Base-by-base conservation (phyloP, 129 eudicot genomes). In the Kitagawia praeruptora region DNA sequence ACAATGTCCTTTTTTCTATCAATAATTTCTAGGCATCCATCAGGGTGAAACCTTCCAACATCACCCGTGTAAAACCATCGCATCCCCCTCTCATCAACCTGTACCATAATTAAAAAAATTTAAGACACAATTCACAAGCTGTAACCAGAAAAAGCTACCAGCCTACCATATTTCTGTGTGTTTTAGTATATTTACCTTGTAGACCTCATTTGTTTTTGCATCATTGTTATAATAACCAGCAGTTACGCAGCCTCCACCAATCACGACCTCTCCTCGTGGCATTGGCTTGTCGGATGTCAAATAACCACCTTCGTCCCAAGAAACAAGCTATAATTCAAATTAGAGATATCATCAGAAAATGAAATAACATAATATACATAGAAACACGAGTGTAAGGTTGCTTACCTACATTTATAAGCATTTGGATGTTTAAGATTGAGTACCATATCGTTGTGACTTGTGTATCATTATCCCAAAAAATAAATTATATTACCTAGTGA, bases 221-320 rank as follows among this genome's bases (percentile, higher is more conserved):
- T 87, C 98, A 70, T 90, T 95, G 73, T 90, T 90, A 76, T 86
- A 95, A 88, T 95, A 95, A 78, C 98, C 98, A 80, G 96, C 91
- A 75, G 93, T 89, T 51, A 95, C 91, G 66, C 92, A 87, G 79
- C 70, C 49, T 21, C 98, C 98, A 67, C 98, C 98, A 79, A 95
- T 74, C 48, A 95, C 97, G 25, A 92, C 88, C 84, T 95, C 98
- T 58, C 98, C 98, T 15, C 96, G 89, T 41, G 98, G 96, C 98
- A 95, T 90, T 74, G 98, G 98, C 74, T 86, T 95, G 84, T 95
- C 98, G 8, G 87, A 77, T 83, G 80, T 85, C 70, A 79, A 77
- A 83, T 95, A 95, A 25, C 98, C 97, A 41, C 98, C 98, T 90
- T 95, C 92, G 51, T 95, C 98, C 98, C 98, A 95, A 42, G 98